Evolutionary conservation across 345 rosid genomes (phyloP), one percentile per base, ranked within the genome.

Genomic region (Bruguiera parviflora): DNA sequence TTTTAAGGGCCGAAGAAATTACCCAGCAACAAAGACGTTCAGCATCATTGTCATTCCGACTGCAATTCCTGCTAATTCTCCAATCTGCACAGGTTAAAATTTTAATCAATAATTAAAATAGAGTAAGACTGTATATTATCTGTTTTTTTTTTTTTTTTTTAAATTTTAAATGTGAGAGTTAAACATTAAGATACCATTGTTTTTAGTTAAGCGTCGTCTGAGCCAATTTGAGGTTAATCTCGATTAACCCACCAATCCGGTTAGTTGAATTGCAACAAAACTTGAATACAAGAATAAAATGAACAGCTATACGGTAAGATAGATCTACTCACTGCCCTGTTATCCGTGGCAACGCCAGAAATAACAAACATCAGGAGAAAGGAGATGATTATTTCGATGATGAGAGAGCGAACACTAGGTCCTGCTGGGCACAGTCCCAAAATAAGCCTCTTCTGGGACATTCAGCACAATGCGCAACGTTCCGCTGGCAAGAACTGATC

Each of bases 371-470:
- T 70, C 22, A 75, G 32, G 57, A 70, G 65, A 51, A 70, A 75
- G 11, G 79, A 64, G 32, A 66, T 70, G 46, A 75, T 70, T 7
- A 65, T 59, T 55, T 75, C 79, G 1, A 61, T 10, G 9, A 32
- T 29, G 5, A 75, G 53, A 49, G 74, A 65, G 20, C 68, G 79
- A 4, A 25, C 5, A 5, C 16, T n/a, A n/a, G 79, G 25, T 51
- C 79, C 79, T 8, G 55, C 57, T 22, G 79, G 79, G 79, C 19
- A 43, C 20, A 1, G 79, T 75, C n/a, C 74, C 79, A 25, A 70
- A 75, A 24, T 31, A 75, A 5, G 53, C 73, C 7, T 59, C n/a
- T 0, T 51, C 55, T 1, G 33, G n/a, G 4, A 75, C 70, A 0
- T 52, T 37, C n/a, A 70, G 31, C 7, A 70, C 0, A 0, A 59